Evolutionary conservation across 2,329 filamentous ascomycete species (phyloP).

Genomic region (Zymoseptoria pseudotritici): DNA sequence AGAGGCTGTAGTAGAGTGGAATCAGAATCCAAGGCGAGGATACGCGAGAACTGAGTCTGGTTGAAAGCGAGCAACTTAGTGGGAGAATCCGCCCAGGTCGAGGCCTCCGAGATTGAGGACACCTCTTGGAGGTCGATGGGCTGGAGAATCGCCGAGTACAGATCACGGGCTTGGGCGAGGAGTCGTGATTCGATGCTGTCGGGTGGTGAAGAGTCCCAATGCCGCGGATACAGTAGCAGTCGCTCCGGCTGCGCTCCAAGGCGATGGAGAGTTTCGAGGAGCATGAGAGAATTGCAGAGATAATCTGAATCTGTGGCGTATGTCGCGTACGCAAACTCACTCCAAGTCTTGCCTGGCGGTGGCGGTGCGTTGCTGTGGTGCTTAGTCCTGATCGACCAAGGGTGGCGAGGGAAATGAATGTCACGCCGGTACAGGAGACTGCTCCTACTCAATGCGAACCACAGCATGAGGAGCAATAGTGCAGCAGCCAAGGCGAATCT

Average conservation of each 20-base stretch:
- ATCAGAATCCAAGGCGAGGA: slow-evolving; percentile 56
- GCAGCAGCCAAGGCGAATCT: not conserved
- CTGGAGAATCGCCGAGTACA: slow-evolving; percentile 42
- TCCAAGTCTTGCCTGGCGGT: slow-evolving; percentile 20
- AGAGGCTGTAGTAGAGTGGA: slow-evolving; percentile 52
- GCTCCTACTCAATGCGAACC: not conserved
- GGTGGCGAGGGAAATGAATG: not conserved
- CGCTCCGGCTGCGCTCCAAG: slow-evolving; percentile 36
- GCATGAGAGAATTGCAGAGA: slow-evolving; percentile 38
- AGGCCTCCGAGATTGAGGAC: slow-evolving; percentile 27
- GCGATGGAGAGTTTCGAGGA: slow-evolving; percentile 36
- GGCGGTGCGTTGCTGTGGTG: not conserved
- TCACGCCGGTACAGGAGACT: not conserved
- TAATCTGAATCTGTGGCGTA: slow-evolving; percentile 37
- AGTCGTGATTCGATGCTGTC: slow-evolving; percentile 32
- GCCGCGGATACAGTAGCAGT: slow-evolving; percentile 37
- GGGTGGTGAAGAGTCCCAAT: slow-evolving; percentile 19
- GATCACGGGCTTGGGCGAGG: slow-evolving; percentile 40
- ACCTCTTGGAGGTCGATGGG: slow-evolving; percentile 32
- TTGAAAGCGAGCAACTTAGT: slow-evolving; percentile 63
- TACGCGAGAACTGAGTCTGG: slow-evolving; percentile 53
- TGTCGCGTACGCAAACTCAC: slow-evolving; percentile 35
- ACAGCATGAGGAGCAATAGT: not conserved
- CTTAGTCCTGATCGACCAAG: not conserved
- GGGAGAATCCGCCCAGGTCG: slow-evolving; percentile 56